Evolutionary conservation across 2,329 filamentous ascomycete genomes (phyloP).

Genomic region (Alternaria ventricosa): DNA sequence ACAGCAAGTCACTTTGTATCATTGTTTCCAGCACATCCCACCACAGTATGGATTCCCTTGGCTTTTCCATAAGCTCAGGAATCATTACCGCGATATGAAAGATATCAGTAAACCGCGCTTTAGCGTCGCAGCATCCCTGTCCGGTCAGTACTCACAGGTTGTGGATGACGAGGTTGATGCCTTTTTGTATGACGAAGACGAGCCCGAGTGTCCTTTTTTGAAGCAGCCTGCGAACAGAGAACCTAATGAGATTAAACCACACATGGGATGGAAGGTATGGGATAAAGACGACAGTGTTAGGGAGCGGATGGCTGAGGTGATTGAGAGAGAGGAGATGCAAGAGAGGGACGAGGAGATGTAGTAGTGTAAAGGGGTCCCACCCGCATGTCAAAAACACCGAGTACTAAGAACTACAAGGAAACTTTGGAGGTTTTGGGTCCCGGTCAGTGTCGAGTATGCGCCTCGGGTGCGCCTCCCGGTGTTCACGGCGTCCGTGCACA

Average conservation of each 20-base stretch:
- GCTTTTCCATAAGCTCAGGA: neutral
- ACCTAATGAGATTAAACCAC: neutral
- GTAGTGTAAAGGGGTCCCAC: neutral
- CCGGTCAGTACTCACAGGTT: neutral
- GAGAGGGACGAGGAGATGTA: neutral
- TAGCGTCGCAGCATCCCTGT: neutral
- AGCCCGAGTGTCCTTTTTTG: slow-evolving; percentile 11
- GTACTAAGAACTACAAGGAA: neutral
- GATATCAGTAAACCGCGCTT: neutral
- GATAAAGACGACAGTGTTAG: slow-evolving; percentile 2
- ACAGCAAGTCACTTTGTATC: neutral
- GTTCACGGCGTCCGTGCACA: neutral
- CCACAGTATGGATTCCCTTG: neutral
- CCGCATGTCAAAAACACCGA: neutral
- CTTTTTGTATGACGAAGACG: slow-evolving; percentile 8
- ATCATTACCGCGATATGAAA: neutral
- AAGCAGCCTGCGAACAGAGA: neutral
- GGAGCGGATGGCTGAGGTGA: slow-evolving; percentile 3
- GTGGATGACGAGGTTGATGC: slow-evolving; percentile 14
- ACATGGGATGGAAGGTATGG: slow-evolving; percentile 18
- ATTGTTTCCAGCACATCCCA: neutral
- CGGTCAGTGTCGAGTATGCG: neutral
- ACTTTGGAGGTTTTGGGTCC: neutral
- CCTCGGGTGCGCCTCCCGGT: neutral
- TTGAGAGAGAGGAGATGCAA: neutral